Base-by-base conservation (phyloP, 176 grass and related monocot genomes). In the Rhipidocladum racemiflorum region DNA sequence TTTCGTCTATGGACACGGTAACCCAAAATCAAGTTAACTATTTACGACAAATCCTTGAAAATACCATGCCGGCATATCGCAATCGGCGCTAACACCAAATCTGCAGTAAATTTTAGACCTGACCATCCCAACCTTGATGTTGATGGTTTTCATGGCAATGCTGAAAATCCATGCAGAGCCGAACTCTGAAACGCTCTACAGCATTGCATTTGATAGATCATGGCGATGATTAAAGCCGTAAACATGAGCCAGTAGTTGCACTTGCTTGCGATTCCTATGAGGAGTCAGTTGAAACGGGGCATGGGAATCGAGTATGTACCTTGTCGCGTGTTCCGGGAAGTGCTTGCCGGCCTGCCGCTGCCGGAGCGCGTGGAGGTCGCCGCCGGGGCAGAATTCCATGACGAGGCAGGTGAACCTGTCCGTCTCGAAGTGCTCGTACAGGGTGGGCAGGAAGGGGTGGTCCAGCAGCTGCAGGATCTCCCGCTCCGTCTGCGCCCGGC, bases 381-480 rank as follows among this genome's bases (percentile, higher is more conserved):
- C 96, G 36, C 96, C 96, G 71, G 85, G 90, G 86, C 96, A 99
- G 80, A 94, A 99, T 68, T 99, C 96, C 96, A 99, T 99, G 84
- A 99, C 91, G 3, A 99, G 90, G 78, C 92, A 99, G 12, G 96
- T 77, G 82, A 91, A 91, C 72, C 83, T 85, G 78, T 91, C 90
- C 0, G 90, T 91, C 72, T 91, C 86, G 61, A 91, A 91, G 74
- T 91, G 90, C 16, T 86, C 78, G 74, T 91, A 91, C 7, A 91
- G 86, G 0, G 90, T 92, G 13, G 90, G 90, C 23, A 92, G 80
- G 90, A 92, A 92, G 2, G 90, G 90, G 63, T 92, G 90, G 50
- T 92, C 87, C 6, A 92, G 90, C 84, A 92, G 83, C 87, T 92
- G 90, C 69, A 92, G 80, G 63, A 89, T 92, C 79, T 92, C 90